A percentile compares a stretch with the other conserved stretches of the same genome.
phyloP scores from a whole-genome alignment of 2,329 filamentous ascomycete genomes.

The Penicillium aurantiogriseum region DNA sequence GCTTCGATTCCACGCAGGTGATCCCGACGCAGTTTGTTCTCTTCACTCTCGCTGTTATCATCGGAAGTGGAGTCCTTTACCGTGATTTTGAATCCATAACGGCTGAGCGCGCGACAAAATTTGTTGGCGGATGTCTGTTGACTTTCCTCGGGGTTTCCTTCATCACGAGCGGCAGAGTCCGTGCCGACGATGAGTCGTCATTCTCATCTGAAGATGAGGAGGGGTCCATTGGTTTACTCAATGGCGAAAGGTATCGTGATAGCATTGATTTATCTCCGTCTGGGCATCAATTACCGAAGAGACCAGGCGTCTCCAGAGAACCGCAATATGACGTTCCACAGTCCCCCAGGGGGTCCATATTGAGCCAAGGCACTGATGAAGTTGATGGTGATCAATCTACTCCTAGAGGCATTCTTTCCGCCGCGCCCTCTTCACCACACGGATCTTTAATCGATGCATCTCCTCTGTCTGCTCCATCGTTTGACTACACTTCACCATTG shows the following conservation, averaged over 20 bases:
- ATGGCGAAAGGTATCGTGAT: conserved; percentile 40
- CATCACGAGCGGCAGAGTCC: conserved; percentile 79
- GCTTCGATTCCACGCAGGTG: conserved; percentile 95
- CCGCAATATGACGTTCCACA: conserved; percentile 19
- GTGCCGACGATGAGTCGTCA: conserved; percentile 58
- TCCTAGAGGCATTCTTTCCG: conserved; percentile 34
- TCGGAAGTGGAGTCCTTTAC: conserved; percentile 90
- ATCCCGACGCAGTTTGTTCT: conserved; percentile 97
- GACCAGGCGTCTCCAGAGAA: conserved; percentile 12
- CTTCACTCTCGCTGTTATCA: conserved; percentile 92
- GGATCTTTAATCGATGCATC: conserved; percentile 35
- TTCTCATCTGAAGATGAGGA: conserved; percentile 66
- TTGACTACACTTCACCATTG: conserved; percentile 30
- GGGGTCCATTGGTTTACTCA: conserved; percentile 45
- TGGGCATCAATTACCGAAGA: conserved; percentile 20
- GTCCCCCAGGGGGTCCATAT: conserved; percentile 36
- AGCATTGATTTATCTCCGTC: conserved; percentile 33
- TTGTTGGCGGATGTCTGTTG: conserved; percentile 82
- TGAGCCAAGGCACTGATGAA: conserved; percentile 33
- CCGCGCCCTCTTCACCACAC: conserved; percentile 32
- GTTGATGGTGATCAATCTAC: conserved; percentile 36
- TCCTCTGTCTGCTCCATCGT: conserved; percentile 27
- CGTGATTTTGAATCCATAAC: conserved; percentile 89
- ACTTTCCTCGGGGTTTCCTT: conserved; percentile 97
- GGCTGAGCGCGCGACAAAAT: conserved; percentile 71